Evolutionary conservation across 106 monocot species (phyloP).

Genomic region (Dendrobium officinale): DNA sequence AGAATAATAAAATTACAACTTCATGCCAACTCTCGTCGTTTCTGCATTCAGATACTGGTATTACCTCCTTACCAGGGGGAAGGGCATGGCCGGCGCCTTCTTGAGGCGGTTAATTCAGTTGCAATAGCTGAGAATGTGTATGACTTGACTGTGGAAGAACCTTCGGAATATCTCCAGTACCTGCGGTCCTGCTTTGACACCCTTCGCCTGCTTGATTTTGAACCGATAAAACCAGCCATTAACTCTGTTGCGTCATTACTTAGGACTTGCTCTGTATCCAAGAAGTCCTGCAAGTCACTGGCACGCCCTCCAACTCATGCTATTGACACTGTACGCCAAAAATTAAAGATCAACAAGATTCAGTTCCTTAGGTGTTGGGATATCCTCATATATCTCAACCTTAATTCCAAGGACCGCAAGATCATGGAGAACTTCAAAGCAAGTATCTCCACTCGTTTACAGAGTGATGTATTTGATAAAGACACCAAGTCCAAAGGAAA

Average conservation of each 20-base stretch:
- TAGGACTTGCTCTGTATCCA: constrained; percentile 22
- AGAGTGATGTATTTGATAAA: constrained; percentile 53
- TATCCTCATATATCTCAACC: constrained; percentile 59
- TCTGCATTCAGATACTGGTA: constrained; percentile 67
- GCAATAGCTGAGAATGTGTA: constrained; percentile 66
- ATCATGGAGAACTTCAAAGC: constrained; percentile 50
- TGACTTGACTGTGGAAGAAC: constrained; percentile 90
- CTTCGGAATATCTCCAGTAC: constrained; percentile 89
- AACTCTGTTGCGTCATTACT: constrained; percentile 37
- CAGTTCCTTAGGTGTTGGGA: constrained; percentile 89
- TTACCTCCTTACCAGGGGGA: constrained; percentile 70
- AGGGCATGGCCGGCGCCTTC: constrained; percentile 67
- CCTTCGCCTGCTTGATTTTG: constrained; percentile 47
- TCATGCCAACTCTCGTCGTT: neutral
- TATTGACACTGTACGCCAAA: constrained; percentile 46
- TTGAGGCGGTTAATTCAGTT: constrained; percentile 64
- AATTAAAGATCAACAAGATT: constrained; percentile 88
- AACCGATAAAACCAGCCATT: constrained; percentile 42
- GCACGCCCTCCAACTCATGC: constrained; percentile 32
- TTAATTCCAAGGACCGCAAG: constrained; percentile 31
- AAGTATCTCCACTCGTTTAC: constrained; percentile 42
- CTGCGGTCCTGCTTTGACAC: constrained; percentile 75
- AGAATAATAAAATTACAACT: too few species aligned
- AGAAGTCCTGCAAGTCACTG: constrained; percentile 30
- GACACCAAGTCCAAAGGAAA: constrained; percentile 40